phyloP scores from a whole-genome alignment of 257 asterid species.

The Agastache rugosa region DNA sequence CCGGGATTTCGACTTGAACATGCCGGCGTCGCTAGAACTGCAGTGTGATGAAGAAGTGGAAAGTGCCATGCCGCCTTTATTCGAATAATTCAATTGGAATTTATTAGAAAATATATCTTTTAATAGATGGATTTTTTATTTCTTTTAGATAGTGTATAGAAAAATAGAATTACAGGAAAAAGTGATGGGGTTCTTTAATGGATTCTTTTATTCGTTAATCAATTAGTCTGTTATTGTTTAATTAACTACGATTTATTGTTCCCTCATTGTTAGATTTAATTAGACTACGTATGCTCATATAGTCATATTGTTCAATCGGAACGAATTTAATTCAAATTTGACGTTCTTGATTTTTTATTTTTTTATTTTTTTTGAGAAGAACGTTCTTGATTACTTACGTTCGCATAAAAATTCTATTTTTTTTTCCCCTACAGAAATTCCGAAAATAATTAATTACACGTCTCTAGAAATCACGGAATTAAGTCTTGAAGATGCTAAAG shows the following conservation, averaged over 20 bases:
- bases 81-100: not conserved
- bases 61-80: conserved; percentile 54
- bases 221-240: not conserved
- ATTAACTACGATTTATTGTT: not conserved
- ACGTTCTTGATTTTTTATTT: not conserved
- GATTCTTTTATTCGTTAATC: conserved; percentile 43
- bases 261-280: not conserved
- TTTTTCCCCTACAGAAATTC: too few relatives aligned
- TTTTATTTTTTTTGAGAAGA: too few relatives aligned
- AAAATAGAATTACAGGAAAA: conserved; percentile 16
- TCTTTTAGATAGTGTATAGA: conserved; percentile 24
- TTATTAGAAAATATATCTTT: not conserved
- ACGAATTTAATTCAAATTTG: not conserved
- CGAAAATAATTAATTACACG: not conserved
- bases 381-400: too few relatives aligned
- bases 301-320: not conserved
- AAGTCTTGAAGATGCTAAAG: conserved; percentile 24
- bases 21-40: conserved; percentile 55
- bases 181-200: conserved; percentile 18
- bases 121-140: not conserved
- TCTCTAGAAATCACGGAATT: conserved; percentile 15
- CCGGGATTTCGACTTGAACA: conserved; percentile 57
- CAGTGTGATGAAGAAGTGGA: conserved; percentile 62
- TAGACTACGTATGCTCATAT: not conserved
- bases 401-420: not conserved